A percentile compares a stretch with the other conserved stretches of the same genome.
These are phyloP conservation scores for Venturia aucupariae DNA, from an alignment of 2,329 filamentous ascomycete genomes.

Conservation along the genomic window DNA sequence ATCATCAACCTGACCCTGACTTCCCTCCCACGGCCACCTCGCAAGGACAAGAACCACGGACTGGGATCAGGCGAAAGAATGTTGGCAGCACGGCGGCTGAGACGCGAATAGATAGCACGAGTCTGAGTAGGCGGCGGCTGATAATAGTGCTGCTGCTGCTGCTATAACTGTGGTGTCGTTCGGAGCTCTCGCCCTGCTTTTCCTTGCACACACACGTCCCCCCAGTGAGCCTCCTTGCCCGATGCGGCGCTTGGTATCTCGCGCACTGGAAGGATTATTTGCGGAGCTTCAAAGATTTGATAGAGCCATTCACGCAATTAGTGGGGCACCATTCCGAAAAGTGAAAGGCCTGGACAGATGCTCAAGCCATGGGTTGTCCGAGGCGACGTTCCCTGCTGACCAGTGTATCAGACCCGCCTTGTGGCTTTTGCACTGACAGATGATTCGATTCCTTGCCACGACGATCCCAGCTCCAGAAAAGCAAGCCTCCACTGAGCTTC, in stretches of 20 bases:
- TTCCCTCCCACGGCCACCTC: neutral
- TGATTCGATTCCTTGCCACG: constrained; percentile 10
- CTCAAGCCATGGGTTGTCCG: constrained; percentile 1
- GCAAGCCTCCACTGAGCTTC: neutral
- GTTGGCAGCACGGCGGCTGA: constrained; percentile 7
- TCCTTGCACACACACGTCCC: neutral
- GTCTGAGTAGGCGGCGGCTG: constrained; percentile 6
- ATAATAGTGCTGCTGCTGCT: no score
- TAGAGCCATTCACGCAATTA: neutral
- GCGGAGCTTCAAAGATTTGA: constrained; percentile 9
- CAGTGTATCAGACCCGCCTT: constrained; percentile 12
- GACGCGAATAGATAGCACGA: constrained; percentile 9
- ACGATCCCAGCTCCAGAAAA: constrained; percentile 9
- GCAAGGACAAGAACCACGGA: neutral
- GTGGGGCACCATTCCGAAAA: constrained; percentile 9
- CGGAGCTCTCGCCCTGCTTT: neutral
- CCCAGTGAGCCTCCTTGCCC: constrained; percentile 8
- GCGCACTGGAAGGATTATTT: neutral
- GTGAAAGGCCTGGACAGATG: constrained; percentile 1
- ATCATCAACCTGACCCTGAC: neutral
- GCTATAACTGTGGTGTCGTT: constrained; percentile 2
- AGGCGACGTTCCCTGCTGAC: constrained; percentile 1
- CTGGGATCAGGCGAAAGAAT: constrained; percentile 7
- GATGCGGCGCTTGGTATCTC: constrained; percentile 1
- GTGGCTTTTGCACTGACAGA: constrained; percentile 6